phyloP scores from a whole-genome alignment of 441 rosid genomes.

The Erodium trifolium region DNA sequence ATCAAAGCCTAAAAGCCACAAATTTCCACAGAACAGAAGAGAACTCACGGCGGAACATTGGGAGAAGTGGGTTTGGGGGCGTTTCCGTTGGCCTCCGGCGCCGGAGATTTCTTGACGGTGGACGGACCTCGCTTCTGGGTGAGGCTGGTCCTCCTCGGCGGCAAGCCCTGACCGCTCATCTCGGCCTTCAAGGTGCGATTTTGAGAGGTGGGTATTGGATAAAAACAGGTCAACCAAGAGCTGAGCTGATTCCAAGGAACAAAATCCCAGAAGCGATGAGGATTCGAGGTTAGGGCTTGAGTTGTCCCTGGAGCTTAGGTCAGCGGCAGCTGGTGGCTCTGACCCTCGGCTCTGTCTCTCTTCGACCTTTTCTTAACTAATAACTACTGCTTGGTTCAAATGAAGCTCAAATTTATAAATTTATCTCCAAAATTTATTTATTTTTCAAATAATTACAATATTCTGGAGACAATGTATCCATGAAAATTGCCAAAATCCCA shows the following conservation, averaged over 20 bases:
- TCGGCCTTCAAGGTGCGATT: constrained; percentile 5
- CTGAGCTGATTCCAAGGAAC: not conserved
- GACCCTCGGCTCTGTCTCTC: not conserved
- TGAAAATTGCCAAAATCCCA: not conserved
- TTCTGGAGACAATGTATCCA: not conserved
- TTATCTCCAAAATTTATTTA: not conserved
- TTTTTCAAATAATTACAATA: not conserved
- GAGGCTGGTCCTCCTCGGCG: constrained; percentile 36
- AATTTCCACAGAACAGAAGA: not conserved
- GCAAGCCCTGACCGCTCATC: constrained; percentile 50
- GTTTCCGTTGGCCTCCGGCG: constrained; percentile 36
- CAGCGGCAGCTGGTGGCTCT: constrained; percentile 1
- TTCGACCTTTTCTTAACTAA: not conserved
- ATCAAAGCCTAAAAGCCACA: not conserved
- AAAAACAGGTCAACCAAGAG: not conserved
- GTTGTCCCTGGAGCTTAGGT: not conserved
- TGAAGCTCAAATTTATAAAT: not conserved
- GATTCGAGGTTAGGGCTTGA: constrained; percentile 4
- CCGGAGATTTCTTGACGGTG: constrained; percentile 39
- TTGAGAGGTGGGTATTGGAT: not conserved
- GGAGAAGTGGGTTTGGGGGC: constrained; percentile 43
- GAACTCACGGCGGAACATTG: constrained; percentile 20
- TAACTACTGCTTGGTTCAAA: not conserved
- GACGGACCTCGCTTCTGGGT: constrained; percentile 38
- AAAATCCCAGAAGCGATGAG: not conserved